phyloP scores from a whole-genome alignment of 2,329 filamentous ascomycete genomes.

The Ascochyta lentis region DNA sequence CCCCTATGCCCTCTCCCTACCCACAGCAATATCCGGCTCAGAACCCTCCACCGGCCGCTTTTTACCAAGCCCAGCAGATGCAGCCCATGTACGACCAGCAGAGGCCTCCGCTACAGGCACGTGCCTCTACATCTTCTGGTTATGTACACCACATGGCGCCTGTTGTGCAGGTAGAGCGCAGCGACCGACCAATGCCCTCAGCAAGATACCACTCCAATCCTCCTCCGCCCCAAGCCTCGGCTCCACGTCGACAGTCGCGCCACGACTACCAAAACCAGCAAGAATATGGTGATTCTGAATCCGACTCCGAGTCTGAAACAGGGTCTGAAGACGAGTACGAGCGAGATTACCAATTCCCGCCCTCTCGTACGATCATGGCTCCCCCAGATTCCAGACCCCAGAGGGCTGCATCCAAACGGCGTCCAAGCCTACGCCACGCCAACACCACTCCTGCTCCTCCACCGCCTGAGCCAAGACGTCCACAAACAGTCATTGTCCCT shows the following conservation, averaged over 20 bases:
- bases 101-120: slow-evolving; percentile 25
- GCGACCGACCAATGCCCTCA: slow-evolving; percentile 33
- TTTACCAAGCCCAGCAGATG: slow-evolving; percentile 22
- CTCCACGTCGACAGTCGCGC: background rate
- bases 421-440: slow-evolving; percentile 36
- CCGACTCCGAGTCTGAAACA: slow-evolving; percentile 21
- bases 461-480: background rate
- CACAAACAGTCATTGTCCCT: slow-evolving; percentile 25
- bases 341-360: slow-evolving; percentile 4
- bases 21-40: slow-evolving; percentile 20
- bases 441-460: slow-evolving; percentile 27
- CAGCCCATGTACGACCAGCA: slow-evolving; percentile 7
- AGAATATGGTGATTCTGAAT: background rate
- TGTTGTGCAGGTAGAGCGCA: slow-evolving; percentile 31
- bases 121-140: background rate
- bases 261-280: slow-evolving; percentile 9
- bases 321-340: slow-evolving; percentile 6
- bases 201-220: slow-evolving; percentile 33
- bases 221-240: slow-evolving; percentile 10
- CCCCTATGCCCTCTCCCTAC: slow-evolving; percentile 1
- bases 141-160: slow-evolving; percentile 4
- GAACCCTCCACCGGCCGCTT: background rate
- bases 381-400: background rate
- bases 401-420: slow-evolving; percentile 10
- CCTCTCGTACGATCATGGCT: background rate